A percentile compares a stretch with the other conserved stretches of the same genome.
phyloP scores from a whole-genome alignment of 1,139 yeast genomes.

The Lodderomyces margitis region DNA sequence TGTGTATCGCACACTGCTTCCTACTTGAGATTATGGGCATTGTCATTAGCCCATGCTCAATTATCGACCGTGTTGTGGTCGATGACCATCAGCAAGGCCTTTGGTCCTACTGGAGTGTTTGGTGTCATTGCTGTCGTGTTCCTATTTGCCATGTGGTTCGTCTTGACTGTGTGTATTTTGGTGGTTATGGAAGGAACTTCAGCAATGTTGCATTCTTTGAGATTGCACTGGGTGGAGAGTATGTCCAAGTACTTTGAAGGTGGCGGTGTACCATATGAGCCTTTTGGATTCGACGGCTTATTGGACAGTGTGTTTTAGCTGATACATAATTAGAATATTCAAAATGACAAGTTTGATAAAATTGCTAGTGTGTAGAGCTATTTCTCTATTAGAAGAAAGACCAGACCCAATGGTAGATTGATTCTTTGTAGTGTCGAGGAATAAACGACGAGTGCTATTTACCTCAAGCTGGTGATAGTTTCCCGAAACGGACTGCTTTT shows the following conservation, averaged over 20 bases:
- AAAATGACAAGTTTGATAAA: not conserved
- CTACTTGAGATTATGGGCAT: constrained; percentile 74
- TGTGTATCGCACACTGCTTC: constrained; percentile 82
- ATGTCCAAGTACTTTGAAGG: constrained; percentile 86
- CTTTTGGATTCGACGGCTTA: constrained; percentile 55
- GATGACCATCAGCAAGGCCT: constrained; percentile 67
- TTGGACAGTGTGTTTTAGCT: constrained; percentile 26
- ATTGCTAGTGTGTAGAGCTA: no score
- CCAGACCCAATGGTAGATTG: no score
- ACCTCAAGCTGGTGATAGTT: not conserved
- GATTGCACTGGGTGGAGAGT: constrained; percentile 86
- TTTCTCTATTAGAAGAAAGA: no score
- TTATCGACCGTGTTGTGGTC: constrained; percentile 73
- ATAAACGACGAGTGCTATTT: not conserved
- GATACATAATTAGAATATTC: not conserved
- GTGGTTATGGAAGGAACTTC: constrained; percentile 87
- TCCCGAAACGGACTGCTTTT: not conserved
- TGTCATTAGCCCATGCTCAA: constrained; percentile 77
- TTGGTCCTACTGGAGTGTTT: constrained; percentile 46
- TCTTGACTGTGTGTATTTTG: constrained; percentile 66
- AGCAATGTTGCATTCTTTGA: constrained; percentile 80
- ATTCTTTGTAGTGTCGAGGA: not conserved
- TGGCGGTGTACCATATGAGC: constrained; percentile 70
- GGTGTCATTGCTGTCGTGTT: constrained; percentile 56
- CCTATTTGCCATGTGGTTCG: constrained; percentile 78